Evolutionary conservation across 2,329 filamentous ascomycete genomes (phyloP).

Genomic region (Penicillium palitans): DNA sequence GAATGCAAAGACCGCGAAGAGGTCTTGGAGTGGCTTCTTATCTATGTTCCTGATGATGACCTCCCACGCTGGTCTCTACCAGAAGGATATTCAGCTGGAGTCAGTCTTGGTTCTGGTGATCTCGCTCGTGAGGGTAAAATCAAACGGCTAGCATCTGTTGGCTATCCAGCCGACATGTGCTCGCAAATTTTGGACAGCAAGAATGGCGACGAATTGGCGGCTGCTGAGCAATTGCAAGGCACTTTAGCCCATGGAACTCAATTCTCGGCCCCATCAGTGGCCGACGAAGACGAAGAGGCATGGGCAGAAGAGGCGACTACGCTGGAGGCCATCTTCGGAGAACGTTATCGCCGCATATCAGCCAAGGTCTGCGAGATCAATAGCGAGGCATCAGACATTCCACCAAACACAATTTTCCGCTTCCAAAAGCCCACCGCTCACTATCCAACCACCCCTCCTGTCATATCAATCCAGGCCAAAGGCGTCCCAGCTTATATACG

Average conservation of each 20-base stretch:
- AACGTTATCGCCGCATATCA: conserved; percentile 64
- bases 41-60: conserved; percentile 96
- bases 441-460: conserved; percentile 69
- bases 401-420: conserved; percentile 56
- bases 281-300: conserved; percentile 49
- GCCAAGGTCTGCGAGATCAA: conserved; percentile 68
- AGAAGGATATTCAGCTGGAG: conserved; percentile 85
- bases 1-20: conserved; percentile 92
- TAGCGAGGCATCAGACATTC: conserved; percentile 54
- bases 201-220: conserved; percentile 69
- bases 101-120: conserved; percentile 80
- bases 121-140: conserved; percentile 78
- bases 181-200: conserved; percentile 71
- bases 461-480: conserved; percentile 68
- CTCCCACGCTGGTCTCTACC: conserved; percentile 90
- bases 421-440: conserved; percentile 66
- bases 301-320: conserved; percentile 88
- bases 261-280: conserved; percentile 14
- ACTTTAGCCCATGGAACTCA: conserved; percentile 58
- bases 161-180: conserved; percentile 84
- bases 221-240: conserved; percentile 77
- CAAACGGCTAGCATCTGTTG: conserved; percentile 75
- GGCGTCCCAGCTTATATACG: conserved; percentile 88
- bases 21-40: conserved; percentile 90
- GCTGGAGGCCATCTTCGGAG: conserved; percentile 81